Evolutionary conservation across 805 yeast genomes (phyloP).

Genomic region (Sugiyamaella qingdaonensis): DNA sequence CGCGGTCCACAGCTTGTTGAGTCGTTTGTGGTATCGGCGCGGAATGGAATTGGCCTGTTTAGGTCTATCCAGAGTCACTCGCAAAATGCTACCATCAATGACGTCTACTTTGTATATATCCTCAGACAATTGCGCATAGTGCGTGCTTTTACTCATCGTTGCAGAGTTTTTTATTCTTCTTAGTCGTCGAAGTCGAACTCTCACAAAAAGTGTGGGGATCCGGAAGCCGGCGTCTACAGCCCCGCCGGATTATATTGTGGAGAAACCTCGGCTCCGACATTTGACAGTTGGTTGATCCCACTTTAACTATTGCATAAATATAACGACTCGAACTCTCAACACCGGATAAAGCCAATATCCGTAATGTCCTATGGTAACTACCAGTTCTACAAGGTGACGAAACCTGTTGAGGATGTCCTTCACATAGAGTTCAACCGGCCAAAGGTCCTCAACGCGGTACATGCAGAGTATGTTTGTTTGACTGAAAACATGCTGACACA

Average conservation of each 20-base stretch:
- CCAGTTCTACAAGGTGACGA: slow-evolving; percentile 32
- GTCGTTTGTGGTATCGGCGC: slow-evolving; percentile 13
- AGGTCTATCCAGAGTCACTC: slow-evolving; percentile 22
- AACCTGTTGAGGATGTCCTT: slow-evolving; percentile 44
- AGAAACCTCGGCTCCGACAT: neutral
- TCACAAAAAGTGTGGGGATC: too few species aligned
- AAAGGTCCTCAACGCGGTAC: slow-evolving; percentile 53
- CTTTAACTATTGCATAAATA: too few species aligned
- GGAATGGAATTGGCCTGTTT: slow-evolving; percentile 21
- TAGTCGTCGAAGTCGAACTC: too few species aligned
- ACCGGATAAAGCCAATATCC: neutral
- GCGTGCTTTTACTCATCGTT: too few species aligned
- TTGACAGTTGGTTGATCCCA: neutral
- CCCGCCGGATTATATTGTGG: neutral
- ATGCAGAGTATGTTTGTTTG: slow-evolving; percentile 30
- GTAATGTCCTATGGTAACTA: slow-evolving; percentile 19
- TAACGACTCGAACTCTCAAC: neutral
- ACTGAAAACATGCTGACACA: slow-evolving; percentile 5
- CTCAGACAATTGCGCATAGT: slow-evolving; percentile 2
- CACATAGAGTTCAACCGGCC: slow-evolving; percentile 64
- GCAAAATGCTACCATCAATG: slow-evolving; percentile 13
- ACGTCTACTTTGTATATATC: slow-evolving; percentile 19
- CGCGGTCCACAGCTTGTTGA: slow-evolving; percentile 19
- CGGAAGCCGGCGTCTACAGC: too few species aligned
- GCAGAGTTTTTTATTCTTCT: too few species aligned